These are phyloP conservation scores for Quercus dentata DNA, from an alignment of 306 rosid genomes.

Conservation along the genomic window DNA sequence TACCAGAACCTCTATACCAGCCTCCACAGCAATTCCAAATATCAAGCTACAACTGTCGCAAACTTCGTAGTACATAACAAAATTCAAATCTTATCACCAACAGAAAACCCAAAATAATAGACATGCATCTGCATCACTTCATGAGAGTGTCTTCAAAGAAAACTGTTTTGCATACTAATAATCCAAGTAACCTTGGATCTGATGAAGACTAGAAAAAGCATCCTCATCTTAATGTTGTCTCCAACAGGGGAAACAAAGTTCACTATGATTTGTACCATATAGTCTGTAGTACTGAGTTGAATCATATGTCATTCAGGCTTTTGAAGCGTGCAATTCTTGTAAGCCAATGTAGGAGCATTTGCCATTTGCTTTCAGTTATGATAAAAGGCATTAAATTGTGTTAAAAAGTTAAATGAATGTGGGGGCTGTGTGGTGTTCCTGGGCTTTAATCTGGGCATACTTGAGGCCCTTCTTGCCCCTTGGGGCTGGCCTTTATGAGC, in stretches of 20 bases:
- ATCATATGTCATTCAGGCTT: neutral
- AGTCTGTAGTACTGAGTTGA: neutral
- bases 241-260: slow-evolving; percentile 1
- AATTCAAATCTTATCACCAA: neutral
- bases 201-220: neutral
- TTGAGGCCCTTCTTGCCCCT: neutral
- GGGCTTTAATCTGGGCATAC: neutral
- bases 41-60: no score
- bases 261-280: neutral
- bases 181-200: neutral
- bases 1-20: no score
- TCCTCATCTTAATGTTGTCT: slow-evolving; percentile 6
- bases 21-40: no score
- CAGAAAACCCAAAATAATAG: neutral
- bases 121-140: neutral
- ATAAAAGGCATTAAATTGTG: slow-evolving; percentile 7
- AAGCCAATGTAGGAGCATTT: neutral
- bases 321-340: neutral
- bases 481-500: neutral
- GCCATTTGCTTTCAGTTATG: neutral
- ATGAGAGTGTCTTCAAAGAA: no score
- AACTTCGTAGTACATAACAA: no score
- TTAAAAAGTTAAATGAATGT: neutral
- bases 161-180: neutral
- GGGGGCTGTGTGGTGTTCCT: neutral